Evolutionary conservation across 305 asterid genomes (phyloP).

Genomic region (Ilex paraguariensis): DNA sequence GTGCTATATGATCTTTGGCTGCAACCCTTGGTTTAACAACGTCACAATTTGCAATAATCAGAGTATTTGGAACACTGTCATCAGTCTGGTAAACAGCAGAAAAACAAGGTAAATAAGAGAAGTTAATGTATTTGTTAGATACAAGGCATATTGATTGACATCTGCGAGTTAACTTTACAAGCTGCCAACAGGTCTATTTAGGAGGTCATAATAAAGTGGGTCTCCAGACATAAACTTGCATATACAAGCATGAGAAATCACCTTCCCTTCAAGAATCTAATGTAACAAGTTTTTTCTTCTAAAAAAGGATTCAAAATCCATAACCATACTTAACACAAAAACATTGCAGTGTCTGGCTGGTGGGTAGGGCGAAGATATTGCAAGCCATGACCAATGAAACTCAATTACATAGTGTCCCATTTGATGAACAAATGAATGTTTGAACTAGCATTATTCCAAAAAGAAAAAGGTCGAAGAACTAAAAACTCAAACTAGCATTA

Average conservation of each 20-base stretch:
- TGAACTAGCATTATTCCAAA: too few species aligned
- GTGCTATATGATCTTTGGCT: slow-evolving; percentile 72
- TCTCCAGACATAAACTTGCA: neutral
- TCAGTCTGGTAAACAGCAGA: slow-evolving; percentile 59
- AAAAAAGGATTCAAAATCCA: too few species aligned
- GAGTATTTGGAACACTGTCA: slow-evolving; percentile 85
- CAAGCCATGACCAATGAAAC: too few species aligned
- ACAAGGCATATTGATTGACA: neutral
- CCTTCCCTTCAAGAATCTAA: neutral
- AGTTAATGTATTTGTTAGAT: neutral
- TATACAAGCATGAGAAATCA: neutral
- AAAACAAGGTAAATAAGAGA: neutral
- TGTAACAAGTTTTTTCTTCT: too few species aligned
- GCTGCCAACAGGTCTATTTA: neutral
- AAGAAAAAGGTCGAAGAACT: too few species aligned
- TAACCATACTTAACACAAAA: too few species aligned
- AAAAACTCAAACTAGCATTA: too few species aligned
- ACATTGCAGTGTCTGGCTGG: too few species aligned
- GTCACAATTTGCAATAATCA: slow-evolving; percentile 90
- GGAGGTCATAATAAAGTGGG: neutral
- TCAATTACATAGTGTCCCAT: too few species aligned
- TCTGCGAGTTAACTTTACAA: neutral
- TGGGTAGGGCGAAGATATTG: too few species aligned
- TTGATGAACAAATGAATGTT: too few species aligned
- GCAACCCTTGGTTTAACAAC: slow-evolving; percentile 96